Percentiles rank a stretch among this genome's conserved stretches.
Evolutionary conservation across 305 asterid genomes (phyloP).

Genomic region (Petunia hybrid): DNA sequence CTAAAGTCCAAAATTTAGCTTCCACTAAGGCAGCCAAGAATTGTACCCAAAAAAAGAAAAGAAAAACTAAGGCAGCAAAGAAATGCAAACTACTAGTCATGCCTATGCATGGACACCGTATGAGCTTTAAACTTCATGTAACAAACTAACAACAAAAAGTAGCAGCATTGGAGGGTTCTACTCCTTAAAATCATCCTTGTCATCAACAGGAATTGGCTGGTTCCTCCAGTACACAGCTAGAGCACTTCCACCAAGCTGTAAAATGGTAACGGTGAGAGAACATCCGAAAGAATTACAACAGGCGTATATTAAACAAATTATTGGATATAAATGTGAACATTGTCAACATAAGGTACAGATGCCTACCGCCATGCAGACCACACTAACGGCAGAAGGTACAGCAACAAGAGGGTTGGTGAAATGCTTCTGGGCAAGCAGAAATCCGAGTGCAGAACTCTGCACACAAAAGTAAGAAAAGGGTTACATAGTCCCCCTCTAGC

Average conservation of each 20-base stretch:
- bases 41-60: background rate
- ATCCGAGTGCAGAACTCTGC: conserved; percentile 98
- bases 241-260: conserved; percentile 96
- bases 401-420: conserved; percentile 97
- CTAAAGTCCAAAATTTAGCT: conserved; percentile 33
- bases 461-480: conserved; percentile 25
- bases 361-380: conserved; percentile 98
- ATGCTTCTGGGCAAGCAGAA: conserved; percentile 91
- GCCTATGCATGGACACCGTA: background rate
- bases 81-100: background rate
- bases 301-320: conserved; percentile 5
- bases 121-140: conserved; percentile 11
- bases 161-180: conserved; percentile 38
- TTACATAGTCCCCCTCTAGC: conserved; percentile 11
- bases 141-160: conserved; percentile 20
- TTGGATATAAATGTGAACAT: background rate
- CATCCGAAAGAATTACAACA: background rate
- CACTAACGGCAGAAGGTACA: conserved; percentile 98
- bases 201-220: conserved; percentile 80
- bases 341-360: conserved; percentile 21
- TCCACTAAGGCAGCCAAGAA: background rate
- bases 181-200: conserved; percentile 97
- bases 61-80: background rate
- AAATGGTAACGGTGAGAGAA: conserved; percentile 26
- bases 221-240: conserved; percentile 97